Evolutionary conservation across 78 protist genomes (phyloP).

Genomic region (Dictyostelium intermedium): DNA sequence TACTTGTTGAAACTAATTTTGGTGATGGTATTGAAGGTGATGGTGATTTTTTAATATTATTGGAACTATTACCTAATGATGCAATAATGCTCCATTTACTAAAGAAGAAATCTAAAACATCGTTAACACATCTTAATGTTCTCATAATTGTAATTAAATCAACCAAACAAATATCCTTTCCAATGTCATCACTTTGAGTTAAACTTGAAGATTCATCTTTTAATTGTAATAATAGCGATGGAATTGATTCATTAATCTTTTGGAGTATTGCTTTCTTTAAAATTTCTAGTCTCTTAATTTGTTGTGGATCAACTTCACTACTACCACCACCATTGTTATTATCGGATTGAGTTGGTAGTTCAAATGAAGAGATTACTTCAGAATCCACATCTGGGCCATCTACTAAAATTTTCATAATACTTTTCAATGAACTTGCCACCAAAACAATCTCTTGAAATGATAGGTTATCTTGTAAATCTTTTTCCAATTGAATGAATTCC

Average conservation of each 20-base stretch:
- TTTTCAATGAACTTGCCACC: slow-evolving; percentile 31
- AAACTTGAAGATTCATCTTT: background rate
- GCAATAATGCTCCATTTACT: slow-evolving; percentile 16
- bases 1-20: background rate
- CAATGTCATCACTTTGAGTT: background rate
- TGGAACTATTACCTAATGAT: background rate
- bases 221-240: background rate
- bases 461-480: slow-evolving; percentile 1
- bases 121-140: slow-evolving; percentile 21
- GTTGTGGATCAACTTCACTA: background rate
- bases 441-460: slow-evolving; percentile 33
- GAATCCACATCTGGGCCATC: slow-evolving; percentile 41
- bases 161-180: slow-evolving; percentile 12
- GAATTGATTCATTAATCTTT: slow-evolving; percentile 1
- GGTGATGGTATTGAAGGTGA: background rate
- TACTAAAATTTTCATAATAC: slow-evolving; percentile 4
- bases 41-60: background rate
- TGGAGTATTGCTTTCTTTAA: slow-evolving; percentile 6
- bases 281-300: slow-evolving; percentile 8
- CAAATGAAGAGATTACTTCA: background rate
- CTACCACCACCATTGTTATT: background rate
- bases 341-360: background rate
- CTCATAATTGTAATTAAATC: slow-evolving; percentile 46
- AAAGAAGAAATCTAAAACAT: slow-evolving; percentile 36
- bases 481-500: slow-evolving; percentile 7